A percentile compares a stretch with the other conserved stretches of the same genome.
Evolutionary conservation across 768 basidiomycete species (phyloP).

Genomic region (Coprinopsis cinerea): DNA sequence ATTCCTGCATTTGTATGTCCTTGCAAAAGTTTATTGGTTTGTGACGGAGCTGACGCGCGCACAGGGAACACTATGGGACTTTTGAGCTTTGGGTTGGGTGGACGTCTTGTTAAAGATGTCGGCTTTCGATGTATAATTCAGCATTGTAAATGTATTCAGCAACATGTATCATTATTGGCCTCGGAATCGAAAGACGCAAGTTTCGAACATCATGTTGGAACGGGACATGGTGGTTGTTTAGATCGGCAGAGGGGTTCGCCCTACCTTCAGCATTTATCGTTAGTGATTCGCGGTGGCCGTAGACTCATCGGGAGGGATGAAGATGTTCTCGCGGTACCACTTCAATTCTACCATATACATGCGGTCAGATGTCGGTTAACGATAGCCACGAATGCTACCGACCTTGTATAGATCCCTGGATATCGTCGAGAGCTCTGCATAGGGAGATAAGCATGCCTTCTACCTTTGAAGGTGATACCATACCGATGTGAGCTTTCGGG

Average conservation of each 20-base stretch:
- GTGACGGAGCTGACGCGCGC: background rate
- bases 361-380: background rate
- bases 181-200: background rate
- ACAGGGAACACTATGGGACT: constrained; percentile 71
- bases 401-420: constrained; percentile 72
- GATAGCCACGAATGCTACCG: background rate
- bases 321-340: constrained; percentile 76
- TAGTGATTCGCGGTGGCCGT: background rate
- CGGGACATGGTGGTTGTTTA: too few species aligned
- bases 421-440: constrained; percentile 76
- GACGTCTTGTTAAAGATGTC: too few species aligned
- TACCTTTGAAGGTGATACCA: background rate
- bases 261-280: too few species aligned
- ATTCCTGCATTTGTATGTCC: constrained; percentile 58
- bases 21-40: background rate
- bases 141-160: constrained; percentile 5
- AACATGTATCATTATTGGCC: constrained; percentile 10
- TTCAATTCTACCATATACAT: constrained; percentile 49
- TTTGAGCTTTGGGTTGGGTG: constrained; percentile 30
- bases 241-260: too few species aligned
- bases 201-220: background rate
- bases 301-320: constrained; percentile 32
- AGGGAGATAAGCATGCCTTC: background rate
- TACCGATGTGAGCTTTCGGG: constrained; percentile 55
- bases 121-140: too few species aligned